phyloP scores from a whole-genome alignment of 495 filamentous ascomycete species.

The Aspergillus homomorphus region DNA sequence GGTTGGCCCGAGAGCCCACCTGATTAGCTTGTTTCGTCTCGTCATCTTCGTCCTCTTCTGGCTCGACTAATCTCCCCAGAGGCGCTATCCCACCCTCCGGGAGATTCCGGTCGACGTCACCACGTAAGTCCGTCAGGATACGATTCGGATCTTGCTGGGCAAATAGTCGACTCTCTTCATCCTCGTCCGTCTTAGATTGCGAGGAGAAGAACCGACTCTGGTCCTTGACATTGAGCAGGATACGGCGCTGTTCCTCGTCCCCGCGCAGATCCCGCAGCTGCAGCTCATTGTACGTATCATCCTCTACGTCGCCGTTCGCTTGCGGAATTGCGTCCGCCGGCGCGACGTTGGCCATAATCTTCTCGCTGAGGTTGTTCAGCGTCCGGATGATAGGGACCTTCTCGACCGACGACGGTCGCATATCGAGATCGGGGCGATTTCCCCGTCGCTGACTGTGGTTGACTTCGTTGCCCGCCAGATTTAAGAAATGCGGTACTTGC shows the following conservation, averaged over 20 bases:
- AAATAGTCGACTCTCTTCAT: slow-evolving; percentile 56
- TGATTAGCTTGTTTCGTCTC: slow-evolving; percentile 44
- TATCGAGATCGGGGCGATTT: slow-evolving; percentile 81
- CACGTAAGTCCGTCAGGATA: slow-evolving; percentile 61
- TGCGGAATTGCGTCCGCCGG: slow-evolving; percentile 68
- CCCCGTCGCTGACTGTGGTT: slow-evolving; percentile 75
- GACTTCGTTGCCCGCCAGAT: slow-evolving; percentile 90
- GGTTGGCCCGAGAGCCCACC: slow-evolving; percentile 36
- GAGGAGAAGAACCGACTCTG: slow-evolving; percentile 77
- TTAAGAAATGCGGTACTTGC: slow-evolving; percentile 81
- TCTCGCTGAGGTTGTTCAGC: slow-evolving; percentile 82
- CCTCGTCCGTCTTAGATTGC: slow-evolving; percentile 48
- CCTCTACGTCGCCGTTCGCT: slow-evolving; percentile 64
- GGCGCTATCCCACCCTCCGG: slow-evolving; percentile 56
- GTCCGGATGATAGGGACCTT: slow-evolving; percentile 79
- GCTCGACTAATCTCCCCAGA: slow-evolving; percentile 48
- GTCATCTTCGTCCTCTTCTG: slow-evolving; percentile 56
- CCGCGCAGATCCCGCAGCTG: slow-evolving; percentile 79
- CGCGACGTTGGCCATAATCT: slow-evolving; percentile 81
- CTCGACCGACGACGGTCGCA: slow-evolving; percentile 66
- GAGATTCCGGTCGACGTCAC: slow-evolving; percentile 51
- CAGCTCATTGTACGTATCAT: slow-evolving; percentile 69
- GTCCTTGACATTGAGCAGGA: slow-evolving; percentile 83
- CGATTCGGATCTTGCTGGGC: slow-evolving; percentile 63
- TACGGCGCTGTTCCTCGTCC: slow-evolving; percentile 65